Percentiles rank a stretch among this genome's conserved stretches.
phyloP scores from a whole-genome alignment of 2,329 filamentous ascomycete species.

The Endocalyx cinctus region DNA sequence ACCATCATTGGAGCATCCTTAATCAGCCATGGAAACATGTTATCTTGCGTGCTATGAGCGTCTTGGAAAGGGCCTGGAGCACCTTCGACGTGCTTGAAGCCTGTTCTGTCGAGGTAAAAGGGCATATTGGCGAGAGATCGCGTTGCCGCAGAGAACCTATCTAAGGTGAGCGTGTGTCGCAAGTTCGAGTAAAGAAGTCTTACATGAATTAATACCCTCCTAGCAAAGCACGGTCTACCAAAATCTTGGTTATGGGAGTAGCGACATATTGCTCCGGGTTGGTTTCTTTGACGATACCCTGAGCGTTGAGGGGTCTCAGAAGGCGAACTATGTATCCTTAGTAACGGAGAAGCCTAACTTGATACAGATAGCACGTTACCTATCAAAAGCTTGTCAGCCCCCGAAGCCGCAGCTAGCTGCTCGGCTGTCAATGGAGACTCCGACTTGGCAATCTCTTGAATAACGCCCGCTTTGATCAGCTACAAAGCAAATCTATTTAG shows the following conservation, averaged over 20 bases:
- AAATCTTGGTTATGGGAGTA: slow-evolving; percentile 10
- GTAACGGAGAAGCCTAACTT: background rate
- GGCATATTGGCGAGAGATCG: slow-evolving; percentile 12
- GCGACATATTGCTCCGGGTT: slow-evolving; percentile 8
- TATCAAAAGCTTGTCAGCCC: slow-evolving; percentile 10
- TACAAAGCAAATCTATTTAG: too few relatives aligned
- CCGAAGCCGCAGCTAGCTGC: slow-evolving; percentile 6
- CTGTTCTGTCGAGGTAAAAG: slow-evolving; percentile 11
- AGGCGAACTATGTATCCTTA: slow-evolving; percentile 33
- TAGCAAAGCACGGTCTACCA: slow-evolving; percentile 11
- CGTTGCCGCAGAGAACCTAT: slow-evolving; percentile 8
- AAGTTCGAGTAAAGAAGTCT: background rate
- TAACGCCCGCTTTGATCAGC: slow-evolving; percentile 12
- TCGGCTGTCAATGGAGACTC: slow-evolving; percentile 9
- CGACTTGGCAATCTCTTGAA: slow-evolving; percentile 11
- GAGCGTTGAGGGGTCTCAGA: slow-evolving; percentile 12
- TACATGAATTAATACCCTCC: slow-evolving; percentile 14
- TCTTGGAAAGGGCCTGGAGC: slow-evolving; percentile 11
- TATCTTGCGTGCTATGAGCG: slow-evolving; percentile 7
- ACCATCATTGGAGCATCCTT: slow-evolving; percentile 8
- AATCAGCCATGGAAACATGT: slow-evolving; percentile 9
- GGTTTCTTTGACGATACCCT: slow-evolving; percentile 11
- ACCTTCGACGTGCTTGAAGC: slow-evolving; percentile 9
- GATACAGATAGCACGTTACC: slow-evolving; percentile 1
- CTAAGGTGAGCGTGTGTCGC: background rate